These are phyloP conservation scores for Arabidopsis suecica DNA, from an alignment of 345 rosid genomes.

Conservation along the genomic window DNA sequence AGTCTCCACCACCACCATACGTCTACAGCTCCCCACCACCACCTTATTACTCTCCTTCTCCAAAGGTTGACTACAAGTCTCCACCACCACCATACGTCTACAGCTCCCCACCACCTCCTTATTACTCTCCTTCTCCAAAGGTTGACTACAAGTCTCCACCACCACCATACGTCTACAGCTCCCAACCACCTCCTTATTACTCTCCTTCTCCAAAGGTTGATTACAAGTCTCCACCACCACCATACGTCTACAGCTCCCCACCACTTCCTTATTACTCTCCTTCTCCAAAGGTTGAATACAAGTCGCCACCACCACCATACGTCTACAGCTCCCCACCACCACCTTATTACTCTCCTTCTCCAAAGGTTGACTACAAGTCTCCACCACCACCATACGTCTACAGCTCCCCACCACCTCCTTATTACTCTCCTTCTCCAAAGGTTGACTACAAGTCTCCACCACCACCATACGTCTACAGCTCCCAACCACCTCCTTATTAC, in stretches of 20 bases:
- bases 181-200: background rate
- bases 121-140: background rate
- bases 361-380: background rate
- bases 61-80: too few species aligned
- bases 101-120: background rate
- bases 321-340: background rate
- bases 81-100: background rate
- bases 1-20: background rate
- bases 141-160: background rate
- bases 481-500: background rate
- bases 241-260: background rate
- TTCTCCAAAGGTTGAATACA: background rate
- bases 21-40: background rate
- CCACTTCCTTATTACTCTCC: background rate
- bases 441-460: background rate
- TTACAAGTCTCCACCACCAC: background rate
- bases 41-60: too few species aligned
- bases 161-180: too few species aligned
- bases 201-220: background rate
- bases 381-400: background rate
- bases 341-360: background rate
- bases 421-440: background rate
- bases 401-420: background rate
- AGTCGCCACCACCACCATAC: background rate
- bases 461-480: too few species aligned